Evolutionary conservation across 768 basidiomycete genomes (phyloP), one percentile per base, ranked within the genome.

Genomic region (Suillus fuscotomentosus): DNA sequence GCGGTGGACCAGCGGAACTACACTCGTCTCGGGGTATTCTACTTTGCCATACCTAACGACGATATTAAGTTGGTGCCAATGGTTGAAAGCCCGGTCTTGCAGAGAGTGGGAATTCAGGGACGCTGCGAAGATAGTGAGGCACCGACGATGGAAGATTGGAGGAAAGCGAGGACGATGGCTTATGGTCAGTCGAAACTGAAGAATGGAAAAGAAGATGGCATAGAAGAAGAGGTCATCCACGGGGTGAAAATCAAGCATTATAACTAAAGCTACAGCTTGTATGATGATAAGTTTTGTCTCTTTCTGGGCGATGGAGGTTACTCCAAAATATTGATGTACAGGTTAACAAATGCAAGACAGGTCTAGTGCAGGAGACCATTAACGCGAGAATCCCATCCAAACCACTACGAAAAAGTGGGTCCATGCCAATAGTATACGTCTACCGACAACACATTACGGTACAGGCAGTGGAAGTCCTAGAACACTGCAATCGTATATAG

Each of bases 161-260:
- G 86, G 53, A 82, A 77, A 66, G 83, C 70, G 6, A 73, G 87
- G 64, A 86, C 82, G 1, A 74, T 71, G 10, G 79, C 83, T 0
- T 89, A 85, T 70, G 87, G 86, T 0, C 76, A 78, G 65, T 80
- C 69, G 2, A 75, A 80, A 31, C 72, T 86, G 54, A 80, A 79
- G 65, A 73, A 74, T 42, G 74, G 76, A 22, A 72, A 65, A 47
- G 81, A 80, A n/a, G 74, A 78, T 0, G 79, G 77, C 0, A 80
- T 84, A 2, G 84, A 88, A 66, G 84, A 86, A 68, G 86, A 88
- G 66, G 65, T 83, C 43, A 77, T 88, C 56, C 81, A 79, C 20
- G 86, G 86, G 0, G 78, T 88, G 1, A 62, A 84, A 3, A 84
- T 88, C 8, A 84, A 82, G 67, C 84, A 87, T 65, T 88, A 84